A percentile compares a stretch with the other conserved stretches of the same genome.
These are phyloP conservation scores for Pichia sp. DNA, from an alignment of 1,139 yeast species.

Conservation along the genomic window DNA sequence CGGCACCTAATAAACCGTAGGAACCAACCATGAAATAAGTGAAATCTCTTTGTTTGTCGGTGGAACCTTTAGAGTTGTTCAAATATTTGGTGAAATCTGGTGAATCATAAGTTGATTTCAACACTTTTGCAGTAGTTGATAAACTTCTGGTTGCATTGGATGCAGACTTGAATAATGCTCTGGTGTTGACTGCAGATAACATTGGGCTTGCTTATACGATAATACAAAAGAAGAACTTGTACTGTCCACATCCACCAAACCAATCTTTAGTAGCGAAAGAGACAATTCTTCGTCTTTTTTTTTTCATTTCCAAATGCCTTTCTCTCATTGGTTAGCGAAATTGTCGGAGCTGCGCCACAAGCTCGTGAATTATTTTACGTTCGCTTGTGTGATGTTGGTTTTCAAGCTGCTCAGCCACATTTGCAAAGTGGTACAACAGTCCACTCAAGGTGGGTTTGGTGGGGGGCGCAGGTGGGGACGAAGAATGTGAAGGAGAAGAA, in stretches of 20 bases:
- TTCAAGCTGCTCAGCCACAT: too few species aligned
- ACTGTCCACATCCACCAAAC: too few species aligned
- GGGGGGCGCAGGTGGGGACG: too few species aligned
- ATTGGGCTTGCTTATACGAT: not conserved
- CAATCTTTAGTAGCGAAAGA: too few species aligned
- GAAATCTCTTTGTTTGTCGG: conserved; percentile 71
- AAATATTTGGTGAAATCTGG: conserved; percentile 86
- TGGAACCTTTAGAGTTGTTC: conserved; percentile 59
- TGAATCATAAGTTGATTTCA: conserved; percentile 76
- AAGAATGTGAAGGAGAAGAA: too few species aligned
- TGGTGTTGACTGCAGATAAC: not conserved
- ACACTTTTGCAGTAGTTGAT: conserved; percentile 40
- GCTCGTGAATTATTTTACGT: not conserved
- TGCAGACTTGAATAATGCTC: not conserved
- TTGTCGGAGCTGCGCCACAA: not conserved
- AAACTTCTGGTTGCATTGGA: conserved; percentile 28
- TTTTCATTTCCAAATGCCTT: not conserved
- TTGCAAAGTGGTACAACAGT: too few species aligned
- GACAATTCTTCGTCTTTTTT: too few species aligned
- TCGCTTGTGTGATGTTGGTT: too few species aligned
- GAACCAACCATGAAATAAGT: conserved; percentile 98
- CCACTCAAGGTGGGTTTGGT: too few species aligned
- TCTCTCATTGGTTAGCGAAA: not conserved
- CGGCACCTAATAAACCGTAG: conserved; percentile 87
- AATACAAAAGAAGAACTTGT: too few species aligned